These are phyloP conservation scores for Trichosporon ovoides DNA, from an alignment of 1,284 basidiomycete species.

Conservation along the genomic window DNA sequence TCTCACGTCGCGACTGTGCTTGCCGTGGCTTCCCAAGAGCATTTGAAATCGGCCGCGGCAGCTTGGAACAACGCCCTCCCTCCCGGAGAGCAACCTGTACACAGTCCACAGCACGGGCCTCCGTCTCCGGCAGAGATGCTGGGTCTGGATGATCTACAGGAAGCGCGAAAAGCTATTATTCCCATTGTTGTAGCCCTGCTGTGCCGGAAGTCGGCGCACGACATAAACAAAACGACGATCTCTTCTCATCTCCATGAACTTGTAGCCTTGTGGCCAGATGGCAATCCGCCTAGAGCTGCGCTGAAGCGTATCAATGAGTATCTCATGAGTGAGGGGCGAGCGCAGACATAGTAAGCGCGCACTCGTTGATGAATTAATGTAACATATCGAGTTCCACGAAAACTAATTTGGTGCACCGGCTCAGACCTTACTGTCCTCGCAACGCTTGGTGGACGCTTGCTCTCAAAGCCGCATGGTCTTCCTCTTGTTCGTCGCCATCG, in stretches of 20 bases:
- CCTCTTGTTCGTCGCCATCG: constrained; percentile 24
- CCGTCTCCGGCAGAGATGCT: background rate
- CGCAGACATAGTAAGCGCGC: background rate
- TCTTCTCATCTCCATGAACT: constrained; percentile 36
- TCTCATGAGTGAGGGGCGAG: constrained; percentile 28
- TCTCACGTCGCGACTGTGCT: constrained; percentile 9
- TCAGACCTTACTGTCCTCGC: constrained; percentile 17
- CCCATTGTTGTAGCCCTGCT: constrained; percentile 30
- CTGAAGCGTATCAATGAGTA: constrained; percentile 47
- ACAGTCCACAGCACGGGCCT: too few species aligned
- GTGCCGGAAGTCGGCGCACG: constrained; percentile 7
- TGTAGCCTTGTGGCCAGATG: constrained; percentile 43
- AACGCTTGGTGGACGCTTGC: constrained; percentile 46
- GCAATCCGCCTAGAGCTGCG: constrained; percentile 43
- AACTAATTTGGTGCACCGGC: background rate
- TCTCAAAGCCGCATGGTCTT: constrained; percentile 39
- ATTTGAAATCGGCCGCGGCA: constrained; percentile 12
- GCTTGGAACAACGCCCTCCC: background rate
- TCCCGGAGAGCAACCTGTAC: too few species aligned
- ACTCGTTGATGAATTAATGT: constrained; percentile 2
- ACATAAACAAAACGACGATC: constrained; percentile 27
- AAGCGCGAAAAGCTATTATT: constrained; percentile 25
- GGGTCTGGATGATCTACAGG: background rate
- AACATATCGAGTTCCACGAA: background rate
- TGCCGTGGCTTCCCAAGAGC: constrained; percentile 16